These are phyloP conservation scores for Alternaria viburni DNA, from an alignment of 2,329 filamentous ascomycete genomes.

Conservation along the genomic window DNA sequence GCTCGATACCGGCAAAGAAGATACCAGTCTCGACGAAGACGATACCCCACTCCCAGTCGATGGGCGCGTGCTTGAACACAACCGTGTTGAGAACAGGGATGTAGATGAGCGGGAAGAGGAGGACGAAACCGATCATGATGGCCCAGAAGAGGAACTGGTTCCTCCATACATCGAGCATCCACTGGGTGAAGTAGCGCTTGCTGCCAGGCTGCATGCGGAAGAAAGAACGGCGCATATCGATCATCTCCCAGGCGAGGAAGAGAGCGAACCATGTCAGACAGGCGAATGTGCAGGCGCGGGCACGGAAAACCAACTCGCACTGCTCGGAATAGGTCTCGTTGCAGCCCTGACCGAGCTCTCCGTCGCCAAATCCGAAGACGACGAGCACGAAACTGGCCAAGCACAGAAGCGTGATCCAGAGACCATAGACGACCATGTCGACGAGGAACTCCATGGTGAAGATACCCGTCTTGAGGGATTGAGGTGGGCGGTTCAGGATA, in stretches of 20 bases:
- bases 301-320: slow-evolving; percentile 52
- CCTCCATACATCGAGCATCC: slow-evolving; percentile 71
- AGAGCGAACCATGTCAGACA: slow-evolving; percentile 78
- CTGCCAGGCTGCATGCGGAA: slow-evolving; percentile 74
- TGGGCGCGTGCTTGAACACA: slow-evolving; percentile 71
- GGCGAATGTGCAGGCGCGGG: slow-evolving; percentile 75
- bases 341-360: slow-evolving; percentile 42
- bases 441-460: slow-evolving; percentile 48
- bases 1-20: slow-evolving; percentile 69
- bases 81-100: slow-evolving; percentile 70
- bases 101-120: slow-evolving; percentile 61
- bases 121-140: slow-evolving; percentile 53
- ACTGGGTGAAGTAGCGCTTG: slow-evolving; percentile 59
- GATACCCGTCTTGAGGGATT: slow-evolving; percentile 53
- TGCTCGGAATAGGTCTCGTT: slow-evolving; percentile 41
- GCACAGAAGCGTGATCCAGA: slow-evolving; percentile 41
- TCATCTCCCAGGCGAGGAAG: slow-evolving; percentile 80
- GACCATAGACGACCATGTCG: slow-evolving; percentile 49
- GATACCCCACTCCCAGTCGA: slow-evolving; percentile 73
- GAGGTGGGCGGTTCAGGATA: slow-evolving; percentile 81
- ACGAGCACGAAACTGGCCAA: slow-evolving; percentile 47
- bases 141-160: slow-evolving; percentile 68
- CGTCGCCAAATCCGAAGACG: slow-evolving; percentile 43
- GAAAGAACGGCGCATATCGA: slow-evolving; percentile 74
- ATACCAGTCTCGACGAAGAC: slow-evolving; percentile 66